Conservation (phyloP, 1,139 yeast genomes). For the Candida anutae region DNA sequence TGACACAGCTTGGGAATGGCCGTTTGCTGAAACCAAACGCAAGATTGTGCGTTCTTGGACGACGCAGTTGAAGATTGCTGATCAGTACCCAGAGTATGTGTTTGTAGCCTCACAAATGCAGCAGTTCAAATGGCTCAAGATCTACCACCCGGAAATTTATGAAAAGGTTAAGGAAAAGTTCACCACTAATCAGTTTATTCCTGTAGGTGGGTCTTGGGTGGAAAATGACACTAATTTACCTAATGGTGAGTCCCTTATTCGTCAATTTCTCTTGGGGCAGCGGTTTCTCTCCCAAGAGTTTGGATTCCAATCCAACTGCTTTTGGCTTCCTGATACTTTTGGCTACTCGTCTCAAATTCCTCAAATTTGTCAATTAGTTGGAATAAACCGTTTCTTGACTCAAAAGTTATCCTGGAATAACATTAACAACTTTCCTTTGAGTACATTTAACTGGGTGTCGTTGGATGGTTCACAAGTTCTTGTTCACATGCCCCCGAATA, state of each 20-base stretch:
- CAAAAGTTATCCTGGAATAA: slow-evolving; percentile 96
- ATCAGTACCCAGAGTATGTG: slow-evolving; percentile 83
- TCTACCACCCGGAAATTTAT: slow-evolving; percentile 79
- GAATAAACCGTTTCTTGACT: slow-evolving; percentile 77
- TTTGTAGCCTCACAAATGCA: slow-evolving; percentile 96
- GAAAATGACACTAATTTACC: slow-evolving; percentile 96
- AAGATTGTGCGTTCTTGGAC: slow-evolving; percentile 95
- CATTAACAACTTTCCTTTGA: slow-evolving; percentile 79
- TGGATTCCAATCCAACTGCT: slow-evolving; percentile 65
- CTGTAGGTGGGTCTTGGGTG: slow-evolving; percentile 97
- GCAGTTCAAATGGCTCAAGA: slow-evolving; percentile 84
- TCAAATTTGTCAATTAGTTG: slow-evolving; percentile 79
- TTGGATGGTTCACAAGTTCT: slow-evolving; percentile 88
- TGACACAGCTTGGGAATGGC: slow-evolving; percentile 98
- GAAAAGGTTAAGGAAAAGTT: slow-evolving; percentile 57
- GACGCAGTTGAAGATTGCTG: slow-evolving; percentile 77
- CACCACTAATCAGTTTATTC: slow-evolving; percentile 67
- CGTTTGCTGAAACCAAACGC: slow-evolving; percentile 89
- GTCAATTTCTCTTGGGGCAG: slow-evolving; percentile 90
- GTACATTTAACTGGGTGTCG: slow-evolving; percentile 93
- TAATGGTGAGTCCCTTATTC: slow-evolving; percentile 77
- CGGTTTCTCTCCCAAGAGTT: slow-evolving; percentile 72
- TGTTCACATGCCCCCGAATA: slow-evolving; percentile 97
- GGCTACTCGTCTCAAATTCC: slow-evolving; percentile 96
- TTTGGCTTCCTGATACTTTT: slow-evolving; percentile 96